phyloP scores from a whole-genome alignment of 2,329 filamentous ascomycete species.

The Phialophora expanda region DNA sequence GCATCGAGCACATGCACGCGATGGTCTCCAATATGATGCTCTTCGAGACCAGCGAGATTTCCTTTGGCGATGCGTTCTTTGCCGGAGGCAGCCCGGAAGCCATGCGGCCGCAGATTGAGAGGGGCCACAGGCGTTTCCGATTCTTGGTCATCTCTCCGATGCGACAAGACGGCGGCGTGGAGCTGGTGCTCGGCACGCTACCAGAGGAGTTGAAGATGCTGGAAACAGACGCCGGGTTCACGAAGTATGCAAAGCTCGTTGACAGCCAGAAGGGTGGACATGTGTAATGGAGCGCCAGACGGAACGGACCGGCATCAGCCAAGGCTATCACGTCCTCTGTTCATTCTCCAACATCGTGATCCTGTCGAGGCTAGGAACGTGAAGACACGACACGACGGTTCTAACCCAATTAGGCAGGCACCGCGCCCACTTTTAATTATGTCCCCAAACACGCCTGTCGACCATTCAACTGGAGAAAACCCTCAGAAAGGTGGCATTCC shows the following conservation, averaged over 20 bases:
- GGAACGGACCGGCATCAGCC: too few relatives aligned
- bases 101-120: constrained; percentile 42
- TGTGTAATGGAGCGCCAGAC: background rate
- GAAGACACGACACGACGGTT: too few relatives aligned
- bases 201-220: constrained; percentile 36
- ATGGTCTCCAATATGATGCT: constrained; percentile 23
- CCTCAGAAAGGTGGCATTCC: too few relatives aligned
- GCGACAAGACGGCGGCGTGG: constrained; percentile 39
- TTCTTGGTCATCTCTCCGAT: constrained; percentile 42
- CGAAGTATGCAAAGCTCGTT: constrained; percentile 31
- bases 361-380: too few relatives aligned
- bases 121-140: constrained; percentile 39
- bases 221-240: constrained; percentile 35
- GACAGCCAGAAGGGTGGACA: constrained; percentile 10
- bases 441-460: too few relatives aligned
- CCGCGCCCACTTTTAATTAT: too few relatives aligned
- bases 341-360: too few relatives aligned
- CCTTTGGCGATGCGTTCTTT: constrained; percentile 32
- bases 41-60: constrained; percentile 4
- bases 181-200: constrained; percentile 36
- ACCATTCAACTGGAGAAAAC: too few relatives aligned
- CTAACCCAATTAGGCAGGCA: too few relatives aligned
- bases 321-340: too few relatives aligned
- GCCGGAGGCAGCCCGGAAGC: constrained; percentile 39
- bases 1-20: constrained; percentile 15